These are phyloP conservation scores for Kluyveromyces dobzhanskii DNA, from an alignment of 805 yeast genomes.

Conservation along the genomic window DNA sequence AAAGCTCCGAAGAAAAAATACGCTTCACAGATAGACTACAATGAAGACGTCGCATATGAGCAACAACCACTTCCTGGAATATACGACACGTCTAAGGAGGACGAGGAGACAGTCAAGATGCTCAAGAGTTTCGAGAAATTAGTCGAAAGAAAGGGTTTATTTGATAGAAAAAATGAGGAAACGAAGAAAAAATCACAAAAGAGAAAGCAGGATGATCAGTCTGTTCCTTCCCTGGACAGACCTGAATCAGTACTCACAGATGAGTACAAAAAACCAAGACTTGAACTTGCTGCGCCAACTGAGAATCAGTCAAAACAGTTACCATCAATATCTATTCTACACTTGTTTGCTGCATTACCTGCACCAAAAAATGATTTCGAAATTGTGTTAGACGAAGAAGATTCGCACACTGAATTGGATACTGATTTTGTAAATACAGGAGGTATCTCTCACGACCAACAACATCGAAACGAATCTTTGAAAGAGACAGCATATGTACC, in stretches of 20 bases:
- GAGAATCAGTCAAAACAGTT: slow-evolving; percentile 1
- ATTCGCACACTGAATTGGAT: slow-evolving; percentile 6
- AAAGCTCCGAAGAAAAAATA: slow-evolving; percentile 45
- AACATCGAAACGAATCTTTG: too few relatives aligned
- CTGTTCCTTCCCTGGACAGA: slow-evolving; percentile 7
- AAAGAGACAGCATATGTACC: not conserved
- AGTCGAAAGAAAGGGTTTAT: slow-evolving; percentile 39
- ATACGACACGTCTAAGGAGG: slow-evolving; percentile 62
- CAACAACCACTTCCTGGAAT: slow-evolving; percentile 58
- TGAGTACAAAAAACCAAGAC: slow-evolving; percentile 20
- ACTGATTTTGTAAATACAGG: too few relatives aligned
- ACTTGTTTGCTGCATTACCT: slow-evolving; percentile 30
- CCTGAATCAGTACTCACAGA: slow-evolving; percentile 9
- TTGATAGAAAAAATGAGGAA: slow-evolving; percentile 29
- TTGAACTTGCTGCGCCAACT: slow-evolving; percentile 31
- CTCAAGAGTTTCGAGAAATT: slow-evolving; percentile 35
- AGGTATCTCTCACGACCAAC: too few relatives aligned
- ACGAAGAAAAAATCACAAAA: slow-evolving; percentile 28
- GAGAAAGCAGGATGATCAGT: slow-evolving; percentile 19
- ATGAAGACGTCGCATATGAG: slow-evolving; percentile 76
- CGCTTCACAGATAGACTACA: slow-evolving; percentile 66
- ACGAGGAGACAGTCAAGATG: slow-evolving; percentile 31
- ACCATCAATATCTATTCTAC: slow-evolving; percentile 5
- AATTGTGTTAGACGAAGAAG: slow-evolving; percentile 30
- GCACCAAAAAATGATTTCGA: slow-evolving; percentile 42